phyloP scores from a whole-genome alignment of 805 yeast genomes.

The Candida vartiovaarae region DNA sequence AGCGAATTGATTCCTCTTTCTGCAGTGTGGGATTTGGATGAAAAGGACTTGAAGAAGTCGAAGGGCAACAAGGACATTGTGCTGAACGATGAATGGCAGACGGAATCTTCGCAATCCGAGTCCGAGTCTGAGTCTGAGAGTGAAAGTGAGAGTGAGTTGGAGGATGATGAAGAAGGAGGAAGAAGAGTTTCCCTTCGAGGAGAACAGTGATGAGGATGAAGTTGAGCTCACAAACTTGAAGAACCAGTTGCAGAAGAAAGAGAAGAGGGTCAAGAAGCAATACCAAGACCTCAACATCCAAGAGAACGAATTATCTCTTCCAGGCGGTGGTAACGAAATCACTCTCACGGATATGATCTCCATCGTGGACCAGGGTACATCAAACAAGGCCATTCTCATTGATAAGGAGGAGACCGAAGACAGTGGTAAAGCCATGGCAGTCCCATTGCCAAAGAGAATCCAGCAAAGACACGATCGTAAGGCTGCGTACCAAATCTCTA shows the following conservation, averaged over 20 bases:
- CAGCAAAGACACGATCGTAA: conserved; percentile 79
- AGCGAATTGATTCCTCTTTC: conserved; percentile 66
- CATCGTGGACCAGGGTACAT: conserved; percentile 44
- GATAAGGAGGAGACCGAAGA: conserved; percentile 28
- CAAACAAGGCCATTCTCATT: conserved; percentile 44
- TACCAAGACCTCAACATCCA: conserved; percentile 45
- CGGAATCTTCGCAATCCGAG: conserved; percentile 19
- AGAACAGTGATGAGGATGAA: conserved; percentile 39
- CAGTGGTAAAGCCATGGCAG: conserved; percentile 46
- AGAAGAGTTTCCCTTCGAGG: conserved; percentile 38
- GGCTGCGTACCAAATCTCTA: conserved; percentile 87
- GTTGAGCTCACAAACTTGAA: conserved; percentile 46
- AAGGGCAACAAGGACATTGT: conserved; percentile 21
- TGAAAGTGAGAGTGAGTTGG: conserved; percentile 20
- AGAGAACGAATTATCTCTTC: conserved; percentile 67
- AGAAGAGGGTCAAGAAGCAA: conserved; percentile 36
- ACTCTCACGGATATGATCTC: conserved; percentile 72
- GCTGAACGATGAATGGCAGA: conserved; percentile 12
- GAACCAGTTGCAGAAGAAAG: conserved; percentile 30
- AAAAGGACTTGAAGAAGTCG: conserved; percentile 33
- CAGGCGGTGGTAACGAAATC: conserved; percentile 51
- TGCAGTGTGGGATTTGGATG: conserved; percentile 87
- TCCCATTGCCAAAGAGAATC: conserved; percentile 81
- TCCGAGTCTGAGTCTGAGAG: conserved; percentile 19
- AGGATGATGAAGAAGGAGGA: conserved; percentile 28